Conservation (phyloP, 2,329 filamentous ascomycete species). For the Neopestalotiopsis rosae region DNA sequence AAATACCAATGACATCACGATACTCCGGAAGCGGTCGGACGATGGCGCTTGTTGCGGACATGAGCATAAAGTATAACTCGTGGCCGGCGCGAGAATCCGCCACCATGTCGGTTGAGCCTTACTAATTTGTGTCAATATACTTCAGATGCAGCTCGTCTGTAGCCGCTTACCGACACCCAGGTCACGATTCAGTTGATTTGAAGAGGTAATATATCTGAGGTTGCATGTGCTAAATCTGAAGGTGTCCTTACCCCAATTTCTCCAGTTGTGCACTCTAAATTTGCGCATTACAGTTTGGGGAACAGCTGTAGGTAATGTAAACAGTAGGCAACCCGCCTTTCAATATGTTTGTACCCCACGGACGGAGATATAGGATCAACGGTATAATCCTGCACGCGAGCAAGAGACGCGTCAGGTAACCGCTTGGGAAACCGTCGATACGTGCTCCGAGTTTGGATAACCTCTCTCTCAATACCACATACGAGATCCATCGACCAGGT, state of each 20-base stretch:
- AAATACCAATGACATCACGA: neutral
- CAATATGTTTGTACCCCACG: neutral
- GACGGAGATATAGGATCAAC: neutral
- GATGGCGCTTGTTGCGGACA: slow-evolving; percentile 11
- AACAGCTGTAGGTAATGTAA: neutral
- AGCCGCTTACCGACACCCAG: slow-evolving; percentile 6
- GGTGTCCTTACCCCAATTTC: neutral
- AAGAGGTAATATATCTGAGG: slow-evolving; percentile 12
- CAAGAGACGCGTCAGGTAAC: neutral
- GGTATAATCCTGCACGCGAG: neutral
- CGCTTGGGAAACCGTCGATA: neutral
- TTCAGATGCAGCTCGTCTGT: neutral
- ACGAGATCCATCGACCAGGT: neutral
- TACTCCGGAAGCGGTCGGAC: slow-evolving; percentile 11
- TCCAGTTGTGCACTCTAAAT: neutral
- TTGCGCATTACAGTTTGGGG: neutral
- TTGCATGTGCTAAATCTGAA: slow-evolving; percentile 5
- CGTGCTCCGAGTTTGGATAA: neutral
- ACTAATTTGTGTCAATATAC: neutral
- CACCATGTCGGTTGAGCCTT: neutral
- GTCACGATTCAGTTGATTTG: neutral
- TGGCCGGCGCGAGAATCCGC: slow-evolving; percentile 12
- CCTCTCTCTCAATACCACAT: neutral
- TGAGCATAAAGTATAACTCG: neutral
- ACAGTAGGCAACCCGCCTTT: neutral